Evolutionary conservation across 2,329 filamentous ascomycete species (phyloP), one percentile per base, ranked within the genome.

Genomic region (Talaromyces verruculosus): DNA sequence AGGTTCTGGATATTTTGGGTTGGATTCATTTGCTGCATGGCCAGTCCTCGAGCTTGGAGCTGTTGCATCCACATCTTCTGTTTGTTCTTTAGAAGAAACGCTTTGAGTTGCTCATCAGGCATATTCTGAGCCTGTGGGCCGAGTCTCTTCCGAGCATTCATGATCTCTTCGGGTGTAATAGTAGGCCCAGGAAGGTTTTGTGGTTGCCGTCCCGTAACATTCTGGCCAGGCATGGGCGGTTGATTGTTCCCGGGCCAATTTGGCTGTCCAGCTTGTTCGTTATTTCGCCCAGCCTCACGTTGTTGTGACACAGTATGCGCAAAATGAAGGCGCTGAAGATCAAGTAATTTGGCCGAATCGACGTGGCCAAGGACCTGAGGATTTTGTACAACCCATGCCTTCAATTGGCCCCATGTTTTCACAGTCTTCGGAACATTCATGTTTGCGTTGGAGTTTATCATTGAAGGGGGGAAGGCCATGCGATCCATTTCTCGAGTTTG

Each of bases 361-460:
- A 78, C 76, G 10, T 76, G 77, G 19, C 78, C 79, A 58, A 83
- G 69, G 5, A 77, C 75, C 58, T 77, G 76, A 17, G 77, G 76
- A 65, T 86, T 86, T 51, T 81, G 76, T 33, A 72, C 71, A 17
- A 82, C 81, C 78, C 84, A 85, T 62, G 82, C 76, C 72, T 87
- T 88, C 6, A 88, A 76, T 65, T 86, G 82, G 8, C 81, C 81
- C 86, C 86, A 88, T 2, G 81, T 83, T 69, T 81, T 83, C 28
- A 87, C 77, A 13, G 82, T 74, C 33, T 80, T 81, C 5, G 77
- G 73, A 30, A 75, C 72, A 13, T 70, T 69, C 7, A 73, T 67
- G 57, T 73, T 75, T n/a, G 71, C 69, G 37, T 73, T 76, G 41
- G 72, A 72, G 63, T 72, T 74, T 13, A 79, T 68, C n/a, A 78